Evolutionary conservation across 495 filamentous ascomycete species (phyloP).

Genomic region (Annulohypoxylon nitens): DNA sequence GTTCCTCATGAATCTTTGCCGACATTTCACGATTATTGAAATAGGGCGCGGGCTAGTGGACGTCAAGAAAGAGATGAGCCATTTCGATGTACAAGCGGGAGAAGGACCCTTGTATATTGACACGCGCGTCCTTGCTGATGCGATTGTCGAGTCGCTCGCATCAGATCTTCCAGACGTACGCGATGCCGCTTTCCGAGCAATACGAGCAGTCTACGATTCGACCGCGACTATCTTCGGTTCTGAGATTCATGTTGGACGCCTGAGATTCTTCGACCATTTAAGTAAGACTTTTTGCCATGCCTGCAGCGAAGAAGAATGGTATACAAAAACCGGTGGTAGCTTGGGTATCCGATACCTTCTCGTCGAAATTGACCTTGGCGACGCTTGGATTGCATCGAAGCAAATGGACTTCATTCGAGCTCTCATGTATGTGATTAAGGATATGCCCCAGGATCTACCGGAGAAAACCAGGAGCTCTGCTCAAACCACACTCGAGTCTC

Average conservation of each 20-base stretch:
- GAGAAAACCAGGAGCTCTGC: constrained; percentile 85
- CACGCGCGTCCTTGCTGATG: constrained; percentile 85
- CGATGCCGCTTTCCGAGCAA: constrained; percentile 82
- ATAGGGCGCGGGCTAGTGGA: constrained; percentile 83
- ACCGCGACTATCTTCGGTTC: constrained; percentile 86
- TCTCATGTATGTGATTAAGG: constrained; percentile 95
- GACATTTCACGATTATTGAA: constrained; percentile 93
- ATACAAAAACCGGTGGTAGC: constrained; percentile 91
- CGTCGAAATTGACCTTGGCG: constrained; percentile 82
- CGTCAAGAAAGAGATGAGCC: constrained; percentile 74
- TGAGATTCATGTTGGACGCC: constrained; percentile 72
- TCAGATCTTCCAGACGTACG: constrained; percentile 83
- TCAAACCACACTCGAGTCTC: constrained; percentile 81
- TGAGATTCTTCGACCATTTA: constrained; percentile 86
- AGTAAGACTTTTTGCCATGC: constrained; percentile 88
- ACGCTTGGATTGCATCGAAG: constrained; percentile 81
- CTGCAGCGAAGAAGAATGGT: constrained; percentile 98
- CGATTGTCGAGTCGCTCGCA: constrained; percentile 86
- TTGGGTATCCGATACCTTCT: constrained; percentile 87
- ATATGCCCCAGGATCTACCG: constrained; percentile 92
- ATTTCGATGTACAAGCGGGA: constrained; percentile 85
- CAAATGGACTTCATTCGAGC: constrained; percentile 88
- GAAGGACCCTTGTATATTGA: constrained; percentile 91
- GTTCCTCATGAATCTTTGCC: constrained; percentile 82
- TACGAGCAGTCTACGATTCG: constrained; percentile 81